Percentiles rank a stretch among this genome's conserved stretches.
Conservation (phyloP, 192 early-diverging fungal genomes). For the Linnemannia hyalina region DNA sequence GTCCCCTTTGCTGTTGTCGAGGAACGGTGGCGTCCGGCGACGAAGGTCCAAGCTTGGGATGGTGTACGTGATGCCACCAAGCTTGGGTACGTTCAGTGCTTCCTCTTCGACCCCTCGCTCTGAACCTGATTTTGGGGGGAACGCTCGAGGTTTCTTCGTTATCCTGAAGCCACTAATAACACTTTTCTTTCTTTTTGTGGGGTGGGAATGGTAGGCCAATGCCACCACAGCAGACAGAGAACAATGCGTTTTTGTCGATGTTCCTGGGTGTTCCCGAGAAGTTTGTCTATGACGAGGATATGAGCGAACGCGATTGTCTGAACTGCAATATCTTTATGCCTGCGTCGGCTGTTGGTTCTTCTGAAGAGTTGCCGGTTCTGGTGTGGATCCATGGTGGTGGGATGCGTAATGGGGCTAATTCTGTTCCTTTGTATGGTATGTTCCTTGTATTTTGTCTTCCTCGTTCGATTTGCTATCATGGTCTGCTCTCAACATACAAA, state of each 20-base stretch:
- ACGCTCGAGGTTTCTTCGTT: too few relatives aligned
- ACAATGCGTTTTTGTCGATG: not conserved
- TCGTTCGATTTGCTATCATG: not conserved
- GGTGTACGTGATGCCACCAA: slow-evolving; percentile 34
- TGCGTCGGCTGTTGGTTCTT: not conserved
- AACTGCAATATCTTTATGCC: slow-evolving; percentile 42
- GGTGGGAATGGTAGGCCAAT: slow-evolving; percentile 4
- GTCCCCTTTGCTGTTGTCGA: slow-evolving; percentile 24
- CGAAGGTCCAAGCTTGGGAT: slow-evolving; percentile 26
- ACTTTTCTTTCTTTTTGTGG: not conserved
- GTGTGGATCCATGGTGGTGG: slow-evolving; percentile 41
- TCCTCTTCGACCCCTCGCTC: not conserved
- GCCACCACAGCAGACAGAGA: slow-evolving; percentile 14
- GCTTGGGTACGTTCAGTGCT: slow-evolving; percentile 17
- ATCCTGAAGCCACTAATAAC: not conserved
- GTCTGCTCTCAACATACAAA: not conserved
- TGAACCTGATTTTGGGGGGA: too few relatives aligned
- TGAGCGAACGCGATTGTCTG: slow-evolving; percentile 30
- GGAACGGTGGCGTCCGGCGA: slow-evolving; percentile 37
- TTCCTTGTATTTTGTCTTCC: not conserved
- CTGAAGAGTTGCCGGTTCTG: slow-evolving; percentile 17
- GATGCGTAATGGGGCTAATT: slow-evolving; percentile 26
- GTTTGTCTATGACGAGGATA: slow-evolving; percentile 4
- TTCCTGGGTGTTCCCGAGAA: slow-evolving; percentile 1
- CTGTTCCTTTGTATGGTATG: slow-evolving; percentile 40